Percentiles rank a stretch among this genome's conserved stretches.
Evolutionary conservation across 2,329 filamentous ascomycete genomes (phyloP).

Genomic region (Pseudogymnoascus verrucosus): DNA sequence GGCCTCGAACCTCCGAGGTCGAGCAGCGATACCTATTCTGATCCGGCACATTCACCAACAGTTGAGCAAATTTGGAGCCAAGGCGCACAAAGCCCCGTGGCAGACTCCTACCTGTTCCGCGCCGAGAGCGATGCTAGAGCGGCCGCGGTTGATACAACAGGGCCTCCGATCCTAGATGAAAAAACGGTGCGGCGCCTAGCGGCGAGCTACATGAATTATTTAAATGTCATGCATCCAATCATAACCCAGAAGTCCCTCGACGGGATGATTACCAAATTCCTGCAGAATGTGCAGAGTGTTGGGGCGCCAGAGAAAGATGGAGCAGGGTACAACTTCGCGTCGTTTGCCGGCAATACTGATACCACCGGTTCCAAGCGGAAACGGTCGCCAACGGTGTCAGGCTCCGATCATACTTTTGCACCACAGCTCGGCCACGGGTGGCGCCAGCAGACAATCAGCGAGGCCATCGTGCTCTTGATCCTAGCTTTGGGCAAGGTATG

Average conservation of each 20-base stretch:
- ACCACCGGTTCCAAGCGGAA: constrained; percentile 24
- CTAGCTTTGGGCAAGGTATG: constrained; percentile 84
- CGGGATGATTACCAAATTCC: constrained; percentile 27
- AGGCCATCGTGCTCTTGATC: constrained; percentile 73
- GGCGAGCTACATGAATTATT: constrained; percentile 49
- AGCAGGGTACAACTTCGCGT: constrained; percentile 13
- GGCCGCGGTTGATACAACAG: constrained; percentile 31
- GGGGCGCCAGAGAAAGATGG: constrained; percentile 13
- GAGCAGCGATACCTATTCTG: constrained; percentile 38
- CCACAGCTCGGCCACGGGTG: constrained; percentile 35
- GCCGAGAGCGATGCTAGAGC: constrained; percentile 14
- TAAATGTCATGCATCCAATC: constrained; percentile 59
- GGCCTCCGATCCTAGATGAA: constrained; percentile 47
- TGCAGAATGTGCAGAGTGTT: constrained; percentile 25
- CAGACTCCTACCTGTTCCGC: background rate
- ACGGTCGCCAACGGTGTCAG: constrained; percentile 15
- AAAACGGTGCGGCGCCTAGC: constrained; percentile 45
- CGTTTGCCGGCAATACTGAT: background rate
- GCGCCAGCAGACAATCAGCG: constrained; percentile 62
- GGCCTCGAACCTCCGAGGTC: constrained; percentile 33
- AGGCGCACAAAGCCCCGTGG: constrained; percentile 24
- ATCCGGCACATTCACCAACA: constrained; percentile 46
- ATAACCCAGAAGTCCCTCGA: constrained; percentile 46
- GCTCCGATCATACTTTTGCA: constrained; percentile 21
- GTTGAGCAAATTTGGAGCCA: constrained; percentile 49